Percentiles rank a stretch among this genome's conserved stretches.
Evolutionary conservation across 495 filamentous ascomycete genomes (phyloP).

Genomic region (Bacidia gigantensis): DNA sequence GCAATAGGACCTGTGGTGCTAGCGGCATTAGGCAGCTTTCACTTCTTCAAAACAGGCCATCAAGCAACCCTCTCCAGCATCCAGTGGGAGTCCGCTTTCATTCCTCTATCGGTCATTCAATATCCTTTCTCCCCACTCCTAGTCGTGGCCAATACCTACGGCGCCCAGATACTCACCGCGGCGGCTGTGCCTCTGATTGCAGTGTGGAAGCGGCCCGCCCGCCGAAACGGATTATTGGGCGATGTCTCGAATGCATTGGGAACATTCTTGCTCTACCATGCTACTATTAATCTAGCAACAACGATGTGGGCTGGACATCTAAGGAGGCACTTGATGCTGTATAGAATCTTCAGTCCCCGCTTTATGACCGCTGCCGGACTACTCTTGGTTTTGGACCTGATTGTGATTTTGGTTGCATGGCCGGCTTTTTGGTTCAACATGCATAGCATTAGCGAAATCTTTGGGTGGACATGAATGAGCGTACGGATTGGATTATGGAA

Average conservation of each 20-base stretch:
- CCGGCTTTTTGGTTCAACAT: constrained; percentile 58
- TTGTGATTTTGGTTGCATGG: constrained; percentile 53
- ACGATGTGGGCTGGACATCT: constrained; percentile 79
- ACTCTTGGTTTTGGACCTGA: constrained; percentile 61
- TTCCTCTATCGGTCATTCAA: constrained; percentile 64
- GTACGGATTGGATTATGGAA: not conserved
- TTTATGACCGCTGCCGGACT: constrained; percentile 74
- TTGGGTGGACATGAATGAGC: constrained; percentile 53
- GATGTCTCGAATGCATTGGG: constrained; percentile 53
- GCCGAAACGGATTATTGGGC: constrained; percentile 40
- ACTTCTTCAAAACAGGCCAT: constrained; percentile 97
- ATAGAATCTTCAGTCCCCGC: constrained; percentile 81
- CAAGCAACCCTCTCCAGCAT: constrained; percentile 78
- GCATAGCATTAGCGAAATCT: constrained; percentile 69
- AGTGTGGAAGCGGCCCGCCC: constrained; percentile 65
- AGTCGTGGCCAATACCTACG: constrained; percentile 75
- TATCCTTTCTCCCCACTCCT: constrained; percentile 84
- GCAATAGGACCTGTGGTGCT: constrained; percentile 74
- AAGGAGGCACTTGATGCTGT: constrained; percentile 87
- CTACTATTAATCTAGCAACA: constrained; percentile 66
- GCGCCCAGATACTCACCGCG: constrained; percentile 70
- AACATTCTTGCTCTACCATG: constrained; percentile 66
- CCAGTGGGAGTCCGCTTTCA: constrained; percentile 96
- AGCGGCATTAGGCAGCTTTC: constrained; percentile 72
- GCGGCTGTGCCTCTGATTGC: constrained; percentile 65